These are phyloP conservation scores for Cytospora chrysosperma DNA, from an alignment of 2,329 filamentous ascomycete species.

Conservation along the genomic window DNA sequence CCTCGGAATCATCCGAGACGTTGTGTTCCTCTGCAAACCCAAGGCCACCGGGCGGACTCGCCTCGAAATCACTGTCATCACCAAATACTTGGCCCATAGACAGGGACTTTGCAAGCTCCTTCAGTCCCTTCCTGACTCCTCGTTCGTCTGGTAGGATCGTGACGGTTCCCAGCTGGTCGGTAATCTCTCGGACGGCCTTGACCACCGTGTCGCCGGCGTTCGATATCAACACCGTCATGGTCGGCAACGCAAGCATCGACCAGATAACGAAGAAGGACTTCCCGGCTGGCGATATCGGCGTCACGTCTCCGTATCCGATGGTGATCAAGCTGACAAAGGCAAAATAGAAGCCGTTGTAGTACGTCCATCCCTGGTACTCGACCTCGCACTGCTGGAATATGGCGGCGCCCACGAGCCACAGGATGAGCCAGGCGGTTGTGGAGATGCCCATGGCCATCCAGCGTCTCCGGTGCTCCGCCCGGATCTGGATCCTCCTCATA, in stretches of 20 bases:
- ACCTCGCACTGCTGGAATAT: conserved; percentile 62
- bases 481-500: conserved; percentile 77
- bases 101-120: conserved; percentile 42
- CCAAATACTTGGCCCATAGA: conserved; percentile 45
- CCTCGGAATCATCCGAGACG: conserved; percentile 23
- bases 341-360: conserved; percentile 84
- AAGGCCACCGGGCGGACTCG: conserved; percentile 41
- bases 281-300: conserved; percentile 73
- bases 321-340: conserved; percentile 80
- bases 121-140: conserved; percentile 46
- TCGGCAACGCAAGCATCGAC: conserved; percentile 81
- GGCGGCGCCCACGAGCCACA: conserved; percentile 79
- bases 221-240: conserved; percentile 82
- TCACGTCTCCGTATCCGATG: conserved; percentile 81
- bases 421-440: conserved; percentile 62
- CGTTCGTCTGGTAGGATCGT: conserved; percentile 61
- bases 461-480: conserved; percentile 62
- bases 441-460: conserved; percentile 75
- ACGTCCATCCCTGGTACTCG: conserved; percentile 62
- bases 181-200: conserved; percentile 55
- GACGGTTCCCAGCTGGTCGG: conserved; percentile 55
- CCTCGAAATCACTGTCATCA: conserved; percentile 37
- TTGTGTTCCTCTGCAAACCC: conserved; percentile 28
- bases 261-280: conserved; percentile 92
- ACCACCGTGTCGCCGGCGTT: conserved; percentile 85